Base-by-base conservation (phyloP, 2,329 filamentous ascomycete genomes). In the Neopestalotiopsis sp. region DNA sequence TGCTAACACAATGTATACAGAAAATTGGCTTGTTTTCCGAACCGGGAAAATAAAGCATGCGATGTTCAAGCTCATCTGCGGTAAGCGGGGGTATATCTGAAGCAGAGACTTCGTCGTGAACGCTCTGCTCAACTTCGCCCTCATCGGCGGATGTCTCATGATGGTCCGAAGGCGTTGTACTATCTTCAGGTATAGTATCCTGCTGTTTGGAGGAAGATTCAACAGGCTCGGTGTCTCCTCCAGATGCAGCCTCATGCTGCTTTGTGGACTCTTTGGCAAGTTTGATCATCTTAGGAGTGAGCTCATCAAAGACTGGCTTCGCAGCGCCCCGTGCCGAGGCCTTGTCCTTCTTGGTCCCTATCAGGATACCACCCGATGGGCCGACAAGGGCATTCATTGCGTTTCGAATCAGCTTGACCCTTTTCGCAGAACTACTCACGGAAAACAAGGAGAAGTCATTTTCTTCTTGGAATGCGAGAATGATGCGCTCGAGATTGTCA, bases 1-100 rank as follows among this genome's bases (percentile, higher is more conserved):
- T 74, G 24, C 80, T 78, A 5, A 85, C 86, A 71, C 89, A 91
- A 45, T 82, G 79, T 66, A 88, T 76, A 73, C 89, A 91, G 74
- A 84, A 83, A 3, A 76, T 74, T 32, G 80, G 79, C 30, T 82
- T 76, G 32, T 83, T 78, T 17, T 77, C 73, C 38, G 85, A 80
- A 1, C 84, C 84, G 2, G 87, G 87, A 70, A 89, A 90, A 73
- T 89, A 89, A 71, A 74, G 81, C 28, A 72, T 79, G 69, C 85
- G 83, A 68, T 84, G 79, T 24, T 80, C 68, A 65, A 81, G 82
- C 32, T 81, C 76, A 14, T 66, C 45, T 9, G 40, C 24, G 13
- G 45, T 38, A 5, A 57, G 63, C 57, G 45, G 10, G 77, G 74
- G 5, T 32, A 57, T 20, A 57, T 58, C 42, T 61, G 57, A 20